A percentile compares a stretch with the other conserved stretches of the same genome.
Evolutionary conservation across 441 rosid species (phyloP).

Genomic region (Jatropha podagrica): DNA sequence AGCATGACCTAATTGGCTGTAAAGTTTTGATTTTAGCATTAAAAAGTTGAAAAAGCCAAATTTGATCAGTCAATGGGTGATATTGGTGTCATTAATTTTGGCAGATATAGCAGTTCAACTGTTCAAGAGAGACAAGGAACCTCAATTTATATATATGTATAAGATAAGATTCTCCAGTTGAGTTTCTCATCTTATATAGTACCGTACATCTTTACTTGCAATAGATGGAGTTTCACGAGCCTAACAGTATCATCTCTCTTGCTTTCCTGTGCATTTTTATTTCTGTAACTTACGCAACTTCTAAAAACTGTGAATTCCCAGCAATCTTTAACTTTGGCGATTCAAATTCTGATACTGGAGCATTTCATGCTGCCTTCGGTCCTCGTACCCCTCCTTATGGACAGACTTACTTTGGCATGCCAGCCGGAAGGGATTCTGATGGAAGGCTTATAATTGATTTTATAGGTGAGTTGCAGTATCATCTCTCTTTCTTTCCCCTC

Average conservation of each 20-base stretch:
- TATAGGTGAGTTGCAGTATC: background rate
- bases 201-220: background rate
- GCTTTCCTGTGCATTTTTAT: background rate
- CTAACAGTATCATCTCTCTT: background rate
- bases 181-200: background rate
- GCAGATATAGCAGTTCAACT: too few species aligned
- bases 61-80: too few species aligned
- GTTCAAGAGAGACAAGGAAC: too few species aligned
- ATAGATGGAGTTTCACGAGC: background rate
- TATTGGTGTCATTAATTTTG: too few species aligned
- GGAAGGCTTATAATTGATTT: slow-evolving; percentile 35
- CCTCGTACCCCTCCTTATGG: slow-evolving; percentile 31
- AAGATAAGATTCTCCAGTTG: background rate
- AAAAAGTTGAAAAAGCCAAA: too few species aligned
- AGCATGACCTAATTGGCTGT: too few species aligned
- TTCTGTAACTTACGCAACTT: background rate
- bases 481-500: background rate
- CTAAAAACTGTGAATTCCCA: slow-evolving; percentile 26
- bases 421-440: slow-evolving; percentile 33
- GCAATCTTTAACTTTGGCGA: slow-evolving; percentile 45
- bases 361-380: slow-evolving; percentile 26
- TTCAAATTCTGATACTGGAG: slow-evolving; percentile 44
- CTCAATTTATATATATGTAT: background rate
- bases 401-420: slow-evolving; percentile 34
- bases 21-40: too few species aligned